These are phyloP conservation scores for Termitomyces eurrhizus DNA, from an alignment of 768 basidiomycete genomes.

Conservation along the genomic window DNA sequence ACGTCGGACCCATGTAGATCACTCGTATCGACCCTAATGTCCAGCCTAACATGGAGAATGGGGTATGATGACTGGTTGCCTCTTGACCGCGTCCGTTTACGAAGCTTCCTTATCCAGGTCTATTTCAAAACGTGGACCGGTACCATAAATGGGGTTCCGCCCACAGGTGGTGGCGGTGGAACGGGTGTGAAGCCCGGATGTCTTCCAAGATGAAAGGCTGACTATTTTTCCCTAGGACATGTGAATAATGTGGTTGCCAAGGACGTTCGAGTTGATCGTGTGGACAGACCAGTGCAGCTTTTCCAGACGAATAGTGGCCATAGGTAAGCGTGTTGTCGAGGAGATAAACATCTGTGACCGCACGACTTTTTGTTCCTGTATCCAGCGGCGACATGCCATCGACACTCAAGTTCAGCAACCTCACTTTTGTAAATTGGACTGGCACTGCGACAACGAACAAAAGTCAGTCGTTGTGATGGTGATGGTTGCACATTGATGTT, in stretches of 20 bases:
- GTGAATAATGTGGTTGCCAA: conserved; percentile 40
- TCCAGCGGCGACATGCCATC: conserved; percentile 48
- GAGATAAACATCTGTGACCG: not conserved
- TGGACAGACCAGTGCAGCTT: conserved; percentile 41
- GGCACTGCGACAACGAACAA: conserved; percentile 41
- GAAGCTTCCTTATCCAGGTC: conserved; percentile 28
- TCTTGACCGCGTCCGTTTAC: not conserved
- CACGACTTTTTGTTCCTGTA: not conserved
- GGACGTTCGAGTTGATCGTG: conserved; percentile 43
- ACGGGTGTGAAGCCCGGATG: conserved; percentile 26
- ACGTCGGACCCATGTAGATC: conserved; percentile 26
- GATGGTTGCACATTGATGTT: not conserved
- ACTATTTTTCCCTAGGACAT: conserved; percentile 27
- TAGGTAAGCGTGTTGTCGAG: conserved; percentile 25
- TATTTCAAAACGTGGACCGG: conserved; percentile 59
- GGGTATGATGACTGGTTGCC: conserved; percentile 26
- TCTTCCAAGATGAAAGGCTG: not conserved
- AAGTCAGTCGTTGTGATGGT: conserved; percentile 22
- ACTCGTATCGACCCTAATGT: conserved; percentile 41
- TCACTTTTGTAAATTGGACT: conserved; percentile 43
- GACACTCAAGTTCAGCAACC: conserved; percentile 39
- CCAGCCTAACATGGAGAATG: conserved; percentile 55
- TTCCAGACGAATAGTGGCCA: conserved; percentile 50
- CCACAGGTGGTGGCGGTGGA: conserved; percentile 55
- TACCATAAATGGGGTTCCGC: conserved; percentile 45